Evolutionary conservation across 2,329 filamentous ascomycete species (phyloP), one percentile per base, ranked within the genome.

Genomic region (Pseudogymnoascus sp.): DNA sequence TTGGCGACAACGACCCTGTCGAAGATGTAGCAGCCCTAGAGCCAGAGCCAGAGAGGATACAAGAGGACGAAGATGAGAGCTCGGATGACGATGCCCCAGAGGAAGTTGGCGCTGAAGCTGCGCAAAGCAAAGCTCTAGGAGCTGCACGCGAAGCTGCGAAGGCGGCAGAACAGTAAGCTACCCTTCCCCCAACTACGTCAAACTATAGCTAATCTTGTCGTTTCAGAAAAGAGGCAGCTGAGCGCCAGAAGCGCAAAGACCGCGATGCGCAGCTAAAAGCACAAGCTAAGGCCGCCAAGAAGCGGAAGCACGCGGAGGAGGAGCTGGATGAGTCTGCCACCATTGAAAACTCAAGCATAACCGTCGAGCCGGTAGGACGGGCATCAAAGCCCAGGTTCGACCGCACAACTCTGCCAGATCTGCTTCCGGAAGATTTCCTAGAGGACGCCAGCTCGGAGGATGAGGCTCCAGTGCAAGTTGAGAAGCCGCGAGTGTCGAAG

Each of bases 31-130:
- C 65, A n/a, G 65, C 61, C 11, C 63, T 64, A 9, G 64, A 66
- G 3, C 58, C 37, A 3, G 61, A 66, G 35, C 12, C 16, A 21
- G 55, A 61, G 16, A 18, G 28, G 5, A 38, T 61, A 23, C 21
- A 49, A 3, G 61, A 62, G 28, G 41, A 41, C 14, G 38, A 66
- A 2, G 11, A 18, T 5, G 11, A 16, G n/a, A 61, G 63, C 11
- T 63, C 59, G 52, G 71, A 72, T 23, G 69, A 73, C 59, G 71
- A 72, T 63, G 70, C 70, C 9, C 71, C 71, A 41, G 70, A 73
- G 61, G 69, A 67, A 21, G 66, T 72, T 41, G 67, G 65, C 12
- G 65, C 63, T 7, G 62, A 71, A 58, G 66, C 68, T 28, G 70
- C 71, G 31, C 63, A 63, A 12, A 55, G 69, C 23, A 62, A 59